Evolutionary conservation across 1,284 basidiomycete genomes (phyloP).

Genomic region (Puccinia horiana): DNA sequence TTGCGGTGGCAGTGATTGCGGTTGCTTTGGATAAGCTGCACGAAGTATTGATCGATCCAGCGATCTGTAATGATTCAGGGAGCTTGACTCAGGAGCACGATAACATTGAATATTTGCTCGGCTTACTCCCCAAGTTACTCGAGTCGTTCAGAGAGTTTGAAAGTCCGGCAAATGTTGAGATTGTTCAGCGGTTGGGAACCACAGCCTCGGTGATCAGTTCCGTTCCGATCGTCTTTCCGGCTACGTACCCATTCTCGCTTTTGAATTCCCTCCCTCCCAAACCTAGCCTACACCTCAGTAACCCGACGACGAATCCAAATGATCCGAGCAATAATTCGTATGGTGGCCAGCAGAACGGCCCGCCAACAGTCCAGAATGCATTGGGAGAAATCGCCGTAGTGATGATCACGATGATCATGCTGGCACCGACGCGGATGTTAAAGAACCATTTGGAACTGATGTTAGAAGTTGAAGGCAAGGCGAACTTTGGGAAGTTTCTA

Average conservation of each 20-base stretch:
- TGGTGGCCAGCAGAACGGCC: slow-evolving; percentile 20
- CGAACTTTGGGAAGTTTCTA: slow-evolving; percentile 73
- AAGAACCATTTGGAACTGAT: slow-evolving; percentile 75
- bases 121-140: slow-evolving; percentile 79
- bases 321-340: slow-evolving; percentile 52
- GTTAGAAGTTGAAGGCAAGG: slow-evolving; percentile 80
- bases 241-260: slow-evolving; percentile 88
- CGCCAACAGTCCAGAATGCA: slow-evolving; percentile 68
- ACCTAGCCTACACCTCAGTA: slow-evolving; percentile 54
- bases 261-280: slow-evolving; percentile 66
- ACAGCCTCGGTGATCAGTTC: slow-evolving; percentile 67
- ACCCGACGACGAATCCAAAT: slow-evolving; percentile 56
- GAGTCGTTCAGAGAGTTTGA: slow-evolving; percentile 85
- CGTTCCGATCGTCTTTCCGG: slow-evolving; percentile 82
- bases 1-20: slow-evolving; percentile 65
- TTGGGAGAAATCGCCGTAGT: slow-evolving; percentile 84
- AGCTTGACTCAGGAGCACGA: slow-evolving; percentile 80
- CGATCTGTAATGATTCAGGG: slow-evolving; percentile 67
- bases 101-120: slow-evolving; percentile 83
- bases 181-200: slow-evolving; percentile 71
- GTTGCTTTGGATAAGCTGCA: slow-evolving; percentile 89
- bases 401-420: slow-evolving; percentile 76
- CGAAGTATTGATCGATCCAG: slow-evolving; percentile 72
- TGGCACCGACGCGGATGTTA: slow-evolving; percentile 76
- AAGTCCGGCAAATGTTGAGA: slow-evolving; percentile 67